Evolutionary conservation across 1,139 yeast species (phyloP).

Genomic region (Hyphopichia pseudoburtonii): DNA sequence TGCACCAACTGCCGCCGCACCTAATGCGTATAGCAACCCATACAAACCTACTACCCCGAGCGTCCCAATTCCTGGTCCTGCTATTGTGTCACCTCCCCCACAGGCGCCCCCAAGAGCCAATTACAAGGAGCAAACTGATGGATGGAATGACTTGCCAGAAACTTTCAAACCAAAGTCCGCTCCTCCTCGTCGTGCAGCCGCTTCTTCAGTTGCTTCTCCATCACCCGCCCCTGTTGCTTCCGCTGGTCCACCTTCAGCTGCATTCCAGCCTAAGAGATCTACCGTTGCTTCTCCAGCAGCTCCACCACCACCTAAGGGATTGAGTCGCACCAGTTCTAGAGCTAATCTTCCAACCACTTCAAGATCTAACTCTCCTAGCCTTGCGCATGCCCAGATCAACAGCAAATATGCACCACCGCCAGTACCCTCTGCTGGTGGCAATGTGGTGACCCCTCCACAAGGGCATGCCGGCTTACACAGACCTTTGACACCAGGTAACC

Average conservation of each 20-base stretch:
- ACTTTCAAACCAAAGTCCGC: constrained; percentile 51
- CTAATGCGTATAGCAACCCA: constrained; percentile 12
- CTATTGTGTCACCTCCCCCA: constrained; percentile 28
- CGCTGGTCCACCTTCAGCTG: constrained; percentile 26
- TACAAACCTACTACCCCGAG: constrained; percentile 13
- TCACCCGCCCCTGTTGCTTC: constrained; percentile 21
- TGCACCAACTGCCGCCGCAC: constrained; percentile 22
- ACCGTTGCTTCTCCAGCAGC: constrained; percentile 13
- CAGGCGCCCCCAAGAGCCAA: constrained; percentile 38
- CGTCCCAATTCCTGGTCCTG: constrained; percentile 6
- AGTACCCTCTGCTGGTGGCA: constrained; percentile 10
- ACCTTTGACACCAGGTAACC: constrained; percentile 19
- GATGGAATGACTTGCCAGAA: constrained; percentile 95
- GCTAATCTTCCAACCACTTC: constrained; percentile 19
- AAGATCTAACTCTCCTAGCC: constrained; percentile 18
- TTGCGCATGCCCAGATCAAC: constrained; percentile 18
- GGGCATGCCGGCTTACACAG: constrained; percentile 5
- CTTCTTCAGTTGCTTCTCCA: constrained; percentile 33
- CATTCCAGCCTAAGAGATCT: constrained; percentile 12
- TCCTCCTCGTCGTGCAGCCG: constrained; percentile 53
- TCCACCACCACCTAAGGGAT: constrained; percentile 41
- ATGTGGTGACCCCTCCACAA: constrained; percentile 10
- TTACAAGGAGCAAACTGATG: constrained; percentile 65
- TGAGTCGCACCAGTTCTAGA: constrained; percentile 29
- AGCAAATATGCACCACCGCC: constrained; percentile 45